Evolutionary conservation across 495 filamentous ascomycete species (phyloP), one percentile per base, ranked within the genome.

Genomic region (Penicillium bialowiezense): DNA sequence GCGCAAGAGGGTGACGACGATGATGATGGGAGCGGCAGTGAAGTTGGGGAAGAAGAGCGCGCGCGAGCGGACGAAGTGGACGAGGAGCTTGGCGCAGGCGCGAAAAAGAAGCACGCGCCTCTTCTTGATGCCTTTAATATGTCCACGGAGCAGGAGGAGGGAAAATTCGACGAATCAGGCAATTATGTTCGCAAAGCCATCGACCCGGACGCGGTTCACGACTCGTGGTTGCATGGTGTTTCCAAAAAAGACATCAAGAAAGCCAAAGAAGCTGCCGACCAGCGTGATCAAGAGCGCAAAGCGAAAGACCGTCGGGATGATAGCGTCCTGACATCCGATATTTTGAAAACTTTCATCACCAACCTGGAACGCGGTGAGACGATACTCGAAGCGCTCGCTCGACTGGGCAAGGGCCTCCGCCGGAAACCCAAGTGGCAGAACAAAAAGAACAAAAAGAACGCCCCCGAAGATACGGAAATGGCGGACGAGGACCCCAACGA

Each of bases 91-190:
- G 95, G 95, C 2, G 84, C 87, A 3, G 95, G 93, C 6, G 85
- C 84, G 1, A 85, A 91, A 56, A 97, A 97, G 68, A 91, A 87
- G 63, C 89, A 95, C 64, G 95, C 95, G 13, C 93, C 93, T n/a
- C 85, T 93, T 57, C 76, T 97, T 20, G 93, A 97, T 68, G 93
- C 91, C 0, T 98, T 98, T 77, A 96, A 98, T 60, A 91, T 98
- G 81, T 82, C 78, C 40, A 70, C 76, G 5, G 93, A 98, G 67
- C 84, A 91, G 60, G 95, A 98, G 64, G 93, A 97, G 60, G 93
- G 93, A 0, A 75, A 82, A 10, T 97, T 96, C 58, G 93, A 98
- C 61, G 88, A 88, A 44, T 72, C 82, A 13, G 93, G 93, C 3
- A 97, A 97, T 62, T 98, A 78, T 63, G 83, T 98, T 24, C 79